phyloP scores from a whole-genome alignment of 345 rosid genomes.

The Eucalyptus polyanthemos region DNA sequence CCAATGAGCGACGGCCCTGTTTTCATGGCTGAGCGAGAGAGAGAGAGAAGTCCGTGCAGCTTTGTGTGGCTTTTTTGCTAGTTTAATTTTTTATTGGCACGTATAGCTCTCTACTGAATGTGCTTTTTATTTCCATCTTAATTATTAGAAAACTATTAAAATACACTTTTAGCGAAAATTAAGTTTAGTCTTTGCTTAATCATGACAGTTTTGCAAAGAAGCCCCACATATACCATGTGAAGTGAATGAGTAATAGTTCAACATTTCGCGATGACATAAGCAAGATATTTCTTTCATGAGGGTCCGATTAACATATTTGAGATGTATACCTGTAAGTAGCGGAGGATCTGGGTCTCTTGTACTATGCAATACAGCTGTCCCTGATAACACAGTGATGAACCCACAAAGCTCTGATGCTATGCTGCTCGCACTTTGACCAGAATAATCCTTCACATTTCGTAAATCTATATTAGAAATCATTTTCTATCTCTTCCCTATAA shows the following conservation, averaged over 20 bases:
- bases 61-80: neutral
- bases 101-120: neutral
- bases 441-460: slow-evolving; percentile 21
- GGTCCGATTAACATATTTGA: neutral
- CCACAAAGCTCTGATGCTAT: slow-evolving; percentile 42
- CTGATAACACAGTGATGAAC: slow-evolving; percentile 32
- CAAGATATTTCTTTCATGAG: neutral
- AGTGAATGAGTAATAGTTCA: neutral
- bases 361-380: slow-evolving; percentile 29
- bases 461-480: neutral
- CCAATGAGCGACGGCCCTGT: neutral
- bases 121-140: neutral
- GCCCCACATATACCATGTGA: neutral
- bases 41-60: neutral
- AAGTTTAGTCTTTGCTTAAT: neutral
- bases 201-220: neutral
- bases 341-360: slow-evolving; percentile 38
- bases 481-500: neutral
- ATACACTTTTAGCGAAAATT: neutral
- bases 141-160: neutral
- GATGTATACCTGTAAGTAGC: slow-evolving; percentile 17
- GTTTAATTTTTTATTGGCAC: neutral
- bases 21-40: neutral
- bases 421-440: slow-evolving; percentile 38
- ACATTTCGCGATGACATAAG: neutral